These are phyloP conservation scores for Mycena alexandri DNA, from an alignment of 768 basidiomycete genomes.

Conservation along the genomic window DNA sequence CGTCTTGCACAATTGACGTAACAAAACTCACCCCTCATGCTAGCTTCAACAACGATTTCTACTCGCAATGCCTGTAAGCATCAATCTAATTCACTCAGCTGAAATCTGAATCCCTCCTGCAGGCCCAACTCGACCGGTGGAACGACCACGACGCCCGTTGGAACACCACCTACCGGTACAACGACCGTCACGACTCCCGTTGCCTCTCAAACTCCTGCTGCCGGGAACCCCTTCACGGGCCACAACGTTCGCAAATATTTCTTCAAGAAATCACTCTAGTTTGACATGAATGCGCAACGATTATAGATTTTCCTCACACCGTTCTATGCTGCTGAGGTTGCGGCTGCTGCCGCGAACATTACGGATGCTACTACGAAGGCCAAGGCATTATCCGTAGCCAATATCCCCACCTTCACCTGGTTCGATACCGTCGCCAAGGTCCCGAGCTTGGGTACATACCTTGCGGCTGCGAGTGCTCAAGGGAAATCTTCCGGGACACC, in stretches of 20 bases:
- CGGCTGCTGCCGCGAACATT: slow-evolving; percentile 62
- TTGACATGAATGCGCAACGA: slow-evolving; percentile 3
- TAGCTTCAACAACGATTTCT: slow-evolving; percentile 47
- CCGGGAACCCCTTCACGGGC: slow-evolving; percentile 68
- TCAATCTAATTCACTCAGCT: not conserved
- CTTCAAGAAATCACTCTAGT: not conserved
- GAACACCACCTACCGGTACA: slow-evolving; percentile 37
- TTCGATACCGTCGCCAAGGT: slow-evolving; percentile 70
- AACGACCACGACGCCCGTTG: slow-evolving; percentile 36
- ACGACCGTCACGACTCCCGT: slow-evolving; percentile 46
- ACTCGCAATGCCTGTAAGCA: slow-evolving; percentile 58
- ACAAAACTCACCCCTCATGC: too few relatives aligned
- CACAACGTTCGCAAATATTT: slow-evolving; percentile 50
- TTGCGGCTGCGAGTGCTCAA: slow-evolving; percentile 64
- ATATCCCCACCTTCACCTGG: slow-evolving; percentile 75
- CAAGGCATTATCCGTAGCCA: slow-evolving; percentile 65
- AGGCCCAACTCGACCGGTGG: slow-evolving; percentile 6
- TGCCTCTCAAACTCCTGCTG: slow-evolving; percentile 52
- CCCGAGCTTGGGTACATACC: slow-evolving; percentile 66
- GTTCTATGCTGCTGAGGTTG: slow-evolving; percentile 68
- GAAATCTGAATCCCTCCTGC: not conserved
- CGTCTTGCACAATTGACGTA: too few relatives aligned
- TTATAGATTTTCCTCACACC: slow-evolving; percentile 65
- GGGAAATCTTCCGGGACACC: slow-evolving; percentile 60
- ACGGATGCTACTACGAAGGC: slow-evolving; percentile 61